These are phyloP conservation scores for Chrysosporium keratinophilum DNA, from an alignment of 2,329 filamentous ascomycete species.

Conservation along the genomic window DNA sequence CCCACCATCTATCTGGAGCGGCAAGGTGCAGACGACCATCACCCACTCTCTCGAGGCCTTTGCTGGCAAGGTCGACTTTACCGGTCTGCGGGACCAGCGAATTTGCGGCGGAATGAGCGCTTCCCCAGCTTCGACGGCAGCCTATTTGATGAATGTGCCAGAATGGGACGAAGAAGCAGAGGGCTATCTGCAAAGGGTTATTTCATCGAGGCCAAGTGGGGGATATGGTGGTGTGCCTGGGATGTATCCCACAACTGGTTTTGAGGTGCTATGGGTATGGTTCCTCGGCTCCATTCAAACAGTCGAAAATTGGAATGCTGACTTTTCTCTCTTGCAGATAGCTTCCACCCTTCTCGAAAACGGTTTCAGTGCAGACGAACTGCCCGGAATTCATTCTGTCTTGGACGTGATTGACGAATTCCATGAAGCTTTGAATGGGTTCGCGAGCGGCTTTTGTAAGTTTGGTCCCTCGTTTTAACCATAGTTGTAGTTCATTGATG, in stretches of 20 bases:
- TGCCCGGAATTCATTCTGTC: too few relatives aligned
- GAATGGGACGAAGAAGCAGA: constrained; percentile 29
- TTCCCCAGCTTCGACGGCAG: constrained; percentile 35
- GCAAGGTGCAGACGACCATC: constrained; percentile 21
- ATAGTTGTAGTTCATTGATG: too few relatives aligned
- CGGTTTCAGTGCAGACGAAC: too few relatives aligned
- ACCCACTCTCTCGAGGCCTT: constrained; percentile 35
- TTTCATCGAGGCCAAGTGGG: constrained; percentile 2
- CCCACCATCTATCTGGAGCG: constrained; percentile 23
- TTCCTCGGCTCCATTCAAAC: too few relatives aligned
- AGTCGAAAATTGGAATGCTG: too few relatives aligned
- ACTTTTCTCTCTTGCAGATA: too few relatives aligned
- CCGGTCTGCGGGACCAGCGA: constrained; percentile 27
- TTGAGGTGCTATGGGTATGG: constrained; percentile 24
- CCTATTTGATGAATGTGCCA: constrained; percentile 26
- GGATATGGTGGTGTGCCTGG: constrained; percentile 21
- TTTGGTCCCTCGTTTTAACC: too few relatives aligned
- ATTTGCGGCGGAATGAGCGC: constrained; percentile 28
- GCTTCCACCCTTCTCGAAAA: too few relatives aligned
- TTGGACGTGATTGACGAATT: too few relatives aligned
- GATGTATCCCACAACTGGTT: constrained; percentile 23
- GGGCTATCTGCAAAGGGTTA: constrained; percentile 22
- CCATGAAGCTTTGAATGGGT: too few relatives aligned
- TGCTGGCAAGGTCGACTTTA: constrained; percentile 30
- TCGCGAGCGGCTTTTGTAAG: too few relatives aligned